Base-by-base conservation (phyloP, 257 asterid genomes). In the Solanum piurae region DNA sequence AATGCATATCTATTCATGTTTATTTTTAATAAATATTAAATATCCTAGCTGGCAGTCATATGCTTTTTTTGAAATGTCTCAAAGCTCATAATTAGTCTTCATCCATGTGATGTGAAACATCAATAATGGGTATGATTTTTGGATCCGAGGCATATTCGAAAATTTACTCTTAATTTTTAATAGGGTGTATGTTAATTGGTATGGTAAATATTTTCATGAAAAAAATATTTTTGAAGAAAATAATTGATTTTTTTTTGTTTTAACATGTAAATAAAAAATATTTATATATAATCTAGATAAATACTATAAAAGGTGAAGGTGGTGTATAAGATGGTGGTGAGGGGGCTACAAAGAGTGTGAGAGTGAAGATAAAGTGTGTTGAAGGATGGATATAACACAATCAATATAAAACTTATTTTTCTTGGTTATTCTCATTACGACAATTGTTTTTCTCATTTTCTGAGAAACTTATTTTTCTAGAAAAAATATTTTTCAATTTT, bases 21-120 rank as follows among this genome's bases (percentile, higher is more conserved):
- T 55, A 11, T 6, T 21, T 80, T 68, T 46, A 68, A 20, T 44
- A 12, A 44, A 44, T 44, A 55, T 55, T 23, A 31, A 71, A 77
- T 7, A 76, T 86, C 87, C 86, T 69, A 91, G 93, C 94, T 94
- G 96, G 89, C 90, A 83, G 31, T 52, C 89, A 92, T 93, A 79
- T 90, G 93, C 83, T 6, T 29, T 29, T 79, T 42, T 75, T 52
- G 94, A 91, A 91, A 8, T 91, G 92, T 91, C 90, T 66, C 73
- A 92, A 93, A 91, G 72, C 31, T 73, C 90, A 88, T 91, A 87
- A 86, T 89, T 92, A 55, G 87, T 83, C 55, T 31, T 76, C 52
- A 60, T 34, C 86, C 94, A 92, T 91, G 94, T 25, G 84, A n/a
- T 12, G 9, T 37, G 38, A 37, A 36, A 36, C 84, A 77, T 25